Conservation (phyloP, 345 rosid genomes). For the Corymbia maculata region DNA sequence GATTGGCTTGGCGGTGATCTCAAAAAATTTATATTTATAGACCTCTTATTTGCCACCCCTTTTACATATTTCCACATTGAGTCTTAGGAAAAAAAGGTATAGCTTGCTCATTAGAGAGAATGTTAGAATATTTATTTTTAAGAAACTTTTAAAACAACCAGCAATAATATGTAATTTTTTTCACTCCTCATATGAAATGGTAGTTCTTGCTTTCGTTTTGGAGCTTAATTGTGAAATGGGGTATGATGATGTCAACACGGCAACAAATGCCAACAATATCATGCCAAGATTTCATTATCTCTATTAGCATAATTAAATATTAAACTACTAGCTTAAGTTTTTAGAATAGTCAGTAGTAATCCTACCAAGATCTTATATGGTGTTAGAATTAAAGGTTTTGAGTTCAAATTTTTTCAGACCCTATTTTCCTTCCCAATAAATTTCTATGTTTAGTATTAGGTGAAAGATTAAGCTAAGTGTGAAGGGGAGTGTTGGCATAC, state of each 20-base stretch:
- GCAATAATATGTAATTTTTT: neutral
- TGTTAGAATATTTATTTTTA: neutral
- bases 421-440: too few species aligned
- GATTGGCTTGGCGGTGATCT: neutral
- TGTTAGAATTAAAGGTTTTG: too few species aligned
- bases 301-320: too few species aligned
- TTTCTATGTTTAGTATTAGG: too few species aligned
- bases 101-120: neutral
- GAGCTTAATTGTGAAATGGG: neutral
- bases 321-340: too few species aligned
- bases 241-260: neutral
- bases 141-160: neutral
- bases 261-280: neutral
- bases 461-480: too few species aligned
- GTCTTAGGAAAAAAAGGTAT: neutral
- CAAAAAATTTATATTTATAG: neutral
- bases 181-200: neutral
- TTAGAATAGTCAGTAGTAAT: too few species aligned
- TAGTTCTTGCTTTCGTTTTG: neutral
- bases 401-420: too few species aligned
- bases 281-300: neutral
- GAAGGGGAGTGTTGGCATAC: too few species aligned
- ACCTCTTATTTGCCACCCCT: neutral
- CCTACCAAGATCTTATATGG: too few species aligned
- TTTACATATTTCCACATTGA: neutral